Percentiles rank a stretch among this genome's conserved stretches.
These are phyloP conservation scores for Paraurostyla sp. DNA, from an alignment of 73 alveolate genomes.

Conservation along the genomic window DNA sequence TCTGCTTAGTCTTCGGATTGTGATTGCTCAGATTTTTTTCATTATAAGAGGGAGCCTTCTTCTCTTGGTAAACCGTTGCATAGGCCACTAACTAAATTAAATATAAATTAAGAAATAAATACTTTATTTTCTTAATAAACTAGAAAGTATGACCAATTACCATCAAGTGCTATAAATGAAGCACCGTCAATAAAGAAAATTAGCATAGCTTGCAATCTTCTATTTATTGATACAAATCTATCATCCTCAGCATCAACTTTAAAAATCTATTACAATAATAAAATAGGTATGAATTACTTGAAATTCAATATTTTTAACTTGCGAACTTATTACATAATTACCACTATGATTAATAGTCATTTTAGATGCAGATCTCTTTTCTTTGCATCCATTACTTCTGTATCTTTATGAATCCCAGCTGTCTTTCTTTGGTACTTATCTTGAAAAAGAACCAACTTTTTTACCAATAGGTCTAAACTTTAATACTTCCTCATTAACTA, in stretches of 20 bases:
- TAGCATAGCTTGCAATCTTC: constrained; percentile 70
- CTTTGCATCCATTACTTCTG: background rate
- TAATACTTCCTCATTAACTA: constrained; percentile 5
- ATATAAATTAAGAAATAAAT: background rate
- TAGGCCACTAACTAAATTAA: constrained; percentile 34
- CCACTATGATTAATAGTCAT: background rate
- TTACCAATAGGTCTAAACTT: constrained; percentile 50
- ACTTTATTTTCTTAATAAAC: constrained; percentile 41
- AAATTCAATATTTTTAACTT: background rate
- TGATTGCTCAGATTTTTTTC: no score
- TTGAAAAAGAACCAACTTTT: background rate
- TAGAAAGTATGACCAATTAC: constrained; percentile 62
- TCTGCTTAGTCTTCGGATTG: no score
- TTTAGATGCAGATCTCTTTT: background rate
- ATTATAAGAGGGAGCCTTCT: no score
- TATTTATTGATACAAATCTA: constrained; percentile 3
- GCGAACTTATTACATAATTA: no score
- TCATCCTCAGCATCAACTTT: constrained; percentile 17
- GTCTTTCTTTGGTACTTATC: background rate
- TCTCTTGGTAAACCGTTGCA: constrained; percentile 41
- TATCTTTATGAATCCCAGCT: no score
- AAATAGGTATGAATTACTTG: background rate
- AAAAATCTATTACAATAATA: constrained; percentile 30
- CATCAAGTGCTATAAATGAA: constrained; percentile 57
- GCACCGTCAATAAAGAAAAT: constrained; percentile 78